Base-by-base conservation (phyloP, 176 grass and related monocot genomes). In the Cocos nucifera region DNA sequence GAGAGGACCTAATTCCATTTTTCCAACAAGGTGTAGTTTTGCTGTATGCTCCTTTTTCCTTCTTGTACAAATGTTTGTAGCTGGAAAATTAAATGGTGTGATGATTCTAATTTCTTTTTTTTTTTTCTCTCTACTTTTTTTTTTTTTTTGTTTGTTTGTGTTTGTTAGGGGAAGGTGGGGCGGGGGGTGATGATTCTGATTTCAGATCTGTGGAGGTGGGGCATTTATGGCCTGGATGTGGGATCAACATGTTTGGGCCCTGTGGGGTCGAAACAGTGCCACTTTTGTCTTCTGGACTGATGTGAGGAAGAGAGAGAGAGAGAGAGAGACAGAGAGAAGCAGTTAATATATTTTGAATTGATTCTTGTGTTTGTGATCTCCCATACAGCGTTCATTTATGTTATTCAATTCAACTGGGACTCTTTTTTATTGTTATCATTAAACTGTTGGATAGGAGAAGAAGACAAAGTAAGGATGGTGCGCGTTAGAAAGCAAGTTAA, bases 1-100 rank as follows among this genome's bases (percentile, higher is more conserved):
- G 70, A 57, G 66, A 62, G 56, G 71, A 71, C 79, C 76, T 70
- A 70, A 88, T 79, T 85, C 80, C 73, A 82, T 53, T 57, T 25
- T 28, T 18, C 21, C 23, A 73, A 73, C 79, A 72, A 73, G 29
- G 70, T 67, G 78, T 57, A 75, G 70, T 67, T 74, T 75, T 79
- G 81, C 64, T 88, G 66, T 75, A 64, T 86, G 67, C 54, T 71
- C 76, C 65, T 76, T 72, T 76, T 6, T 69, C 15, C 57, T 29
- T 57, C 17, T 32, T 76, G 78, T 65, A 73, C 70, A 63, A 63
- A 56, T 59, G 62, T 3, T 50, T 61, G 77, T 66, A 55, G 44
- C 50, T 55, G 51, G 72, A 58, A 53, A 19, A 75, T 30, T 56
- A 44, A 54, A 51, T 58, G 57, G 5, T 56, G 39, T 70, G 15